phyloP scores from a whole-genome alignment of 768 basidiomycete genomes.

The Trametes gibbosa region DNA sequence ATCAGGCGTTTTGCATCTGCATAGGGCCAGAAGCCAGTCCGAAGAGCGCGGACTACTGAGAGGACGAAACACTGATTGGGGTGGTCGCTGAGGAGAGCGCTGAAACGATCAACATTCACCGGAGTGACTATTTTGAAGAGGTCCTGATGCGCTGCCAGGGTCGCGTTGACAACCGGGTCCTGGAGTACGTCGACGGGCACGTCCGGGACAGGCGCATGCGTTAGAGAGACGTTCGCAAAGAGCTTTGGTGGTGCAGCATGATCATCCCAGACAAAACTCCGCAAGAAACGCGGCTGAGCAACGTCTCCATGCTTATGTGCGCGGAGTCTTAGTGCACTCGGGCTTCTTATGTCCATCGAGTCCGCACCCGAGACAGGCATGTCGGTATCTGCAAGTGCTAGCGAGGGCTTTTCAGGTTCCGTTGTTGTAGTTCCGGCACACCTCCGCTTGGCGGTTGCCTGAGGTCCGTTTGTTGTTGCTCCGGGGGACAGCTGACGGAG shows the following conservation, averaged over 20 bases:
- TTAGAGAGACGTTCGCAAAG: conserved; percentile 13
- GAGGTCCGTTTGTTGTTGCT: background rate
- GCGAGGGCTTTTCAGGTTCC: background rate
- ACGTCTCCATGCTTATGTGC: background rate
- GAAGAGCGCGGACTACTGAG: conserved; percentile 32
- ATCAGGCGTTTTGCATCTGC: conserved; percentile 25
- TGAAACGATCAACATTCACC: conserved; percentile 35
- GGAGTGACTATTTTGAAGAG: too few relatives aligned
- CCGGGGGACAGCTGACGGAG: background rate
- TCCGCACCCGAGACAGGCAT: background rate
- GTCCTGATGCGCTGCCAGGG: conserved; percentile 27
- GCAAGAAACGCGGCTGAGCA: conserved; percentile 7
- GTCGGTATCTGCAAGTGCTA: background rate
- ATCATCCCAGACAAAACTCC: conserved; percentile 18
- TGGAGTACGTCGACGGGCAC: conserved; percentile 6
- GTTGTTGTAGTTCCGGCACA: background rate
- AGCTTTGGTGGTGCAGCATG: conserved; percentile 18
- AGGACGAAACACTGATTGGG: conserved; percentile 38
- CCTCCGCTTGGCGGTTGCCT: background rate
- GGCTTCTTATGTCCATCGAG: background rate
- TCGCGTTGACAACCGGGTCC: conserved; percentile 21
- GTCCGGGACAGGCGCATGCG: conserved; percentile 12
- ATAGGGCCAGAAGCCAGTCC: conserved; percentile 46
- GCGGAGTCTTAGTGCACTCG: background rate
- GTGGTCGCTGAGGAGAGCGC: conserved; percentile 30